A percentile compares a stretch with the other conserved stretches of the same genome.
Conservation (phyloP, 305 asterid genomes). For the Fraxinus albicans region DNA sequence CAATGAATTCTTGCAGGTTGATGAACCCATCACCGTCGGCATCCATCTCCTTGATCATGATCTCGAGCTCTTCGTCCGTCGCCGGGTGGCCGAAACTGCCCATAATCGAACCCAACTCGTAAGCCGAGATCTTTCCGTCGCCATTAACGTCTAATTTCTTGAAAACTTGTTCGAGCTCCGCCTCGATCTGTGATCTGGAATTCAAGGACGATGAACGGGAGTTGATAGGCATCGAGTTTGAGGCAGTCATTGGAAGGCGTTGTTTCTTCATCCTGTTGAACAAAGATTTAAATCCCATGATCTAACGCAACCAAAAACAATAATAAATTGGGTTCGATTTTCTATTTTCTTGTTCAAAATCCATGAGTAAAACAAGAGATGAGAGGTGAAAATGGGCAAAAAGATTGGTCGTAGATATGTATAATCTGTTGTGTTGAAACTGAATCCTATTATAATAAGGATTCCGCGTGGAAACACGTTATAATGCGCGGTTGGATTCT, state of each 20-base stretch:
- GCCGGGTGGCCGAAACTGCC: constrained; percentile 56
- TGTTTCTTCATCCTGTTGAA: constrained; percentile 53
- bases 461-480: not conserved
- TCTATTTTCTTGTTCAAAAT: not conserved
- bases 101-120: constrained; percentile 72
- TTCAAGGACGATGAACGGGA: constrained; percentile 43
- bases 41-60: constrained; percentile 75
- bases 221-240: not conserved
- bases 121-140: constrained; percentile 72
- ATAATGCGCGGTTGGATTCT: too few relatives aligned
- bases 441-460: not conserved
- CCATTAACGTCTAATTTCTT: constrained; percentile 84
- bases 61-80: constrained; percentile 51
- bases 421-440: not conserved
- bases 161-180: constrained; percentile 72
- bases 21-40: constrained; percentile 90
- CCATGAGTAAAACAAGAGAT: not conserved
- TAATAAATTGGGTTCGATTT: not conserved
- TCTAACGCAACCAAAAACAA: not conserved
- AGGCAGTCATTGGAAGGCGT: not conserved
- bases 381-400: not conserved
- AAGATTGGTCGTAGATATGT: not conserved
- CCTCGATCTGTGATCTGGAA: constrained; percentile 49
- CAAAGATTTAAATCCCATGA: constrained; percentile 55
- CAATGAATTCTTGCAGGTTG: constrained; percentile 72